phyloP scores from a whole-genome alignment of 2,329 filamentous ascomycete species.

The Tolypocladium paradoxum region DNA sequence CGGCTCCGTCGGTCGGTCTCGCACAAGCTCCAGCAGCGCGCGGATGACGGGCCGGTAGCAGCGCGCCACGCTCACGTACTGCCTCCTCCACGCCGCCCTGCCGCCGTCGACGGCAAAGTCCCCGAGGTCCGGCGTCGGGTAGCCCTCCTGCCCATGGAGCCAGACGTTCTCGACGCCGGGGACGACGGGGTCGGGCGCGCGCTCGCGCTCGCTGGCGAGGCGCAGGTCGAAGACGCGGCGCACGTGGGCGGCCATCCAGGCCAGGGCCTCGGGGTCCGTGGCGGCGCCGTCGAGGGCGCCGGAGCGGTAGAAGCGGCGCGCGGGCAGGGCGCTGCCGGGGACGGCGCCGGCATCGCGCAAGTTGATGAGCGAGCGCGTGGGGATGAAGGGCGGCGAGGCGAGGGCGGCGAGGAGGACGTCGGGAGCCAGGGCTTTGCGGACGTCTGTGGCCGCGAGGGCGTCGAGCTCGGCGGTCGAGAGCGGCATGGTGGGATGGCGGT shows the following conservation, averaged over 20 bases:
- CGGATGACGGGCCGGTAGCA: slow-evolving; percentile 31
- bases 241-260: slow-evolving; percentile 26
- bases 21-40: slow-evolving; percentile 35
- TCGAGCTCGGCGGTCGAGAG: slow-evolving; percentile 16
- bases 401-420: slow-evolving; percentile 25
- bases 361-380: slow-evolving; percentile 37
- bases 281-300: slow-evolving; percentile 27
- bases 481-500: slow-evolving; percentile 6
- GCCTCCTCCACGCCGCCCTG: slow-evolving; percentile 29
- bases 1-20: slow-evolving; percentile 31
- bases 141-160: slow-evolving; percentile 22
- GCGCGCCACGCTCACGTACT: slow-evolving; percentile 36
- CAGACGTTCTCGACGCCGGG: slow-evolving; percentile 35
- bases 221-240: slow-evolving; percentile 41
- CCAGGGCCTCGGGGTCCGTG: slow-evolving; percentile 17
- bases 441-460: slow-evolving; percentile 30
- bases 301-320: slow-evolving; percentile 34
- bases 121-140: slow-evolving; percentile 24
- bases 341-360: slow-evolving; percentile 38
- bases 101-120: slow-evolving; percentile 35
- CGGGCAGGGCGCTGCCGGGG: slow-evolving; percentile 27
- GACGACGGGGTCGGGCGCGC: slow-evolving; percentile 32
- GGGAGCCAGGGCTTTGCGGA: slow-evolving; percentile 24
- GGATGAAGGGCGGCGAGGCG: slow-evolving; percentile 33
- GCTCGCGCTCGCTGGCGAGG: slow-evolving; percentile 29